Evolutionary conservation across 192 early-diverging fungal species (phyloP), one percentile per base, ranked within the genome.

Genomic region (Umbelopsis vinacea): DNA sequence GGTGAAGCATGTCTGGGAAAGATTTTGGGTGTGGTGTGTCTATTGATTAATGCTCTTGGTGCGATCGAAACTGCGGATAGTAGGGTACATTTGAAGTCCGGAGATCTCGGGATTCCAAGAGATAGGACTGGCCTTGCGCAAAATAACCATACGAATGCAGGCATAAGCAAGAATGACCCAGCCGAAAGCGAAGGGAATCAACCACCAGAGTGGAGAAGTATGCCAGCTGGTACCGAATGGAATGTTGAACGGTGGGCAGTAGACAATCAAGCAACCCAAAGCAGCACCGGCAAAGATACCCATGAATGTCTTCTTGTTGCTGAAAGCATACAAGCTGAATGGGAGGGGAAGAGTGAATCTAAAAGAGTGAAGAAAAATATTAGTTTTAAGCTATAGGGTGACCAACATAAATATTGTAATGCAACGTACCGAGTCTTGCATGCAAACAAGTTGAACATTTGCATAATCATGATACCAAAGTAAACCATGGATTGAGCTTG

Each of bases 361-460:
- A 37, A 17, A 19, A 14, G 12, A n/a, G 19, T 2, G 48, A 0
- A 50, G n/a, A 5, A 21, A 21, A 50, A 50, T n/a, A 3, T 50
- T 17, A 50, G 48, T 50, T 21, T 21, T 6, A 17, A 17, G 2
- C 0, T n/a, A 0, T 50, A 15, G 0, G 1, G 15, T 21, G n/a
- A 17, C 15, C 9, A 19, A 63, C 10, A 19, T 11, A 17, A 14
- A 6, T 12, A 11, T 63, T 3, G 14, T 29, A 63, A 63, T 37
- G 19, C 19, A 50, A 50, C 57, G 17, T 63, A 63, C 15, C 91
- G 77, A 48, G 91, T 89, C 86, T 97, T 98, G 84, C 91, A 93
- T 21, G 92, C 92, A 78, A 98, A 97, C 85, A 96, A 74, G 84
- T 98, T 98, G 87, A 95, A 97, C 70, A 93, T 89, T 76, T 98